phyloP scores from a whole-genome alignment of 208 protist genomes.

The Crithidia sp. region DNA sequence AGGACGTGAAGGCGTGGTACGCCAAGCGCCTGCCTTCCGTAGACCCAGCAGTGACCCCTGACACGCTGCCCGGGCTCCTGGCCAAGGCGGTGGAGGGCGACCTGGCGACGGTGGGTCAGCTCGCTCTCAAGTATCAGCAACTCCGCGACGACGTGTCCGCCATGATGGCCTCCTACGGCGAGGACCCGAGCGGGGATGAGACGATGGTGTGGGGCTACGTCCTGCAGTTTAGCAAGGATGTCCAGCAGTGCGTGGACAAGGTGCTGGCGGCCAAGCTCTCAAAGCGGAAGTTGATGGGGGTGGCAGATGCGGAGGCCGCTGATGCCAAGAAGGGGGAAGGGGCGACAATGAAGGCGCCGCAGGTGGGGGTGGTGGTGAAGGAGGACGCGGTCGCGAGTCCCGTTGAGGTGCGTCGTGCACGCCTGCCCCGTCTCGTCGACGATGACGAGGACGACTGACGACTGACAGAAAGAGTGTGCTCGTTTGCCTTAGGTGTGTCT shows the following conservation, averaged over 20 bases:
- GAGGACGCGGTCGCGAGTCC: neutral
- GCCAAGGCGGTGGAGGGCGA: slow-evolving; percentile 32
- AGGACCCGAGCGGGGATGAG: slow-evolving; percentile 69
- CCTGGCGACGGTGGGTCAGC: slow-evolving; percentile 44
- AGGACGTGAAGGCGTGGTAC: slow-evolving; percentile 45
- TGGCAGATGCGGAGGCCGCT: neutral
- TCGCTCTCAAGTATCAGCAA: slow-evolving; percentile 67
- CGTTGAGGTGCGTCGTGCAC: slow-evolving; percentile 1
- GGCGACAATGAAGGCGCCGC: neutral
- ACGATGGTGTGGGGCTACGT: slow-evolving; percentile 67
- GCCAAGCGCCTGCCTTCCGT: slow-evolving; percentile 39
- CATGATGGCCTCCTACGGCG: slow-evolving; percentile 77
- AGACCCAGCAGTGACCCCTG: slow-evolving; percentile 25
- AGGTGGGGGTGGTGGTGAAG: neutral
- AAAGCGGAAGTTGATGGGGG: slow-evolving; percentile 27
- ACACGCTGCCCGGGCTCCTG: slow-evolving; percentile 54
- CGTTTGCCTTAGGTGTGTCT: neutral
- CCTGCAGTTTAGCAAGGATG: slow-evolving; percentile 57
- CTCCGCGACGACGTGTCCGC: slow-evolving; percentile 68
- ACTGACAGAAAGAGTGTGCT: neutral
- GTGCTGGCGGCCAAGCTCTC: slow-evolving; percentile 31
- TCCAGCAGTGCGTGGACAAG: slow-evolving; percentile 43
- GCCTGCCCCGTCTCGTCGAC: slow-evolving; percentile 22
- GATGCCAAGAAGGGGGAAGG: neutral
- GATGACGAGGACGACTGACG: slow-evolving; percentile 16